Conservation (phyloP, 306 rosid genomes). For the Lathyrus oleraceus region DNA sequence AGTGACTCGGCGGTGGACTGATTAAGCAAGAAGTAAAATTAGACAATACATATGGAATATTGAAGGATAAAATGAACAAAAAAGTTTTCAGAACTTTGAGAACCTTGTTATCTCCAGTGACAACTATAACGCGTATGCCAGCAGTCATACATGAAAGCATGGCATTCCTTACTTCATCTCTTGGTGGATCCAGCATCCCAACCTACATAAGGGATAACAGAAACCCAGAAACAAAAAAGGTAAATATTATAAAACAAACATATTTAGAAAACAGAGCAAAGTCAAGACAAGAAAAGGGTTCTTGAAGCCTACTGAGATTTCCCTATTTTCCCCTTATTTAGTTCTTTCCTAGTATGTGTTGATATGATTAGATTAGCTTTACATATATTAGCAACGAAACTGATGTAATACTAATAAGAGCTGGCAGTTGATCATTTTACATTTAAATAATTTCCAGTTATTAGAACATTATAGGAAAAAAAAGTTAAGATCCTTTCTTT, state of each 20-base stretch:
- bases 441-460: conserved; percentile 10
- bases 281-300: conserved; percentile 5
- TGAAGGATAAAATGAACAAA: conserved; percentile 25
- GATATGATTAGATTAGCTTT: not conserved
- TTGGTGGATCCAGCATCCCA: conserved; percentile 99
- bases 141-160: conserved; percentile 96
- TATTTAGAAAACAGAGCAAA: conserved; percentile 4
- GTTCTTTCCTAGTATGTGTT: not conserved
- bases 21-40: conserved; percentile 37
- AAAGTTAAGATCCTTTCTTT: too few relatives aligned
- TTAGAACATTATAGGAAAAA: not conserved
- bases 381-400: not conserved
- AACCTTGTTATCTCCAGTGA: conserved; percentile 99
- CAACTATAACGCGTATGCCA: conserved; percentile 98
- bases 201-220: conserved; percentile 53
- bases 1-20: conserved; percentile 98
- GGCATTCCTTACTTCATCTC: conserved; percentile 96
- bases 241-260: not conserved
- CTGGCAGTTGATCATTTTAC: not conserved
- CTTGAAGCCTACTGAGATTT: not conserved
- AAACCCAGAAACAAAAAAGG: conserved; percentile 13
- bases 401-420: not conserved
- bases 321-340: not conserved
- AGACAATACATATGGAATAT: conserved; percentile 32
- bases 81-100: conserved; percentile 26